Evolutionary conservation across 2,329 filamentous ascomycete genomes (phyloP).

Genomic region (Zymoseptoria ardabiliae): DNA sequence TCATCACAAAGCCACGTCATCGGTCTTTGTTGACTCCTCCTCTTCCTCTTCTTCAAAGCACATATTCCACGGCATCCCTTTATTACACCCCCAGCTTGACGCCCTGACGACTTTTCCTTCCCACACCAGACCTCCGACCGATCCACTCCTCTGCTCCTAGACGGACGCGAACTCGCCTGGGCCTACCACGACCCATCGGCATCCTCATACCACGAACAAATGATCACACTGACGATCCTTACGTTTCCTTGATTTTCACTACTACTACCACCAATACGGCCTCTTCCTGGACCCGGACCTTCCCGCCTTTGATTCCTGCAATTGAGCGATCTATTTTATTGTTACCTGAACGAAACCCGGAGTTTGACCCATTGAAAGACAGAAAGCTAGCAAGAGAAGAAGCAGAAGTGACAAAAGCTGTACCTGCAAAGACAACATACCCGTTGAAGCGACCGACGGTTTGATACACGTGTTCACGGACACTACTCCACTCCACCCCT

Average conservation of each 20-base stretch:
- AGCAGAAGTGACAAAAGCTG: conserved; percentile 1
- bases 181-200: conserved; percentile 6
- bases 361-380: conserved; percentile 5
- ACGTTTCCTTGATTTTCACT: conserved; percentile 25
- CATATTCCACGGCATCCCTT: conserved; percentile 17
- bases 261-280: conserved; percentile 4
- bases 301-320: conserved; percentile 2
- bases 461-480: conserved; percentile 11
- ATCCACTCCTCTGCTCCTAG: conserved; percentile 16
- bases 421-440: background rate
- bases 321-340: conserved; percentile 19
- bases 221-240: conserved; percentile 23
- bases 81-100: conserved; percentile 7
- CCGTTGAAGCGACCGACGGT: background rate
- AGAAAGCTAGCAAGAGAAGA: background rate
- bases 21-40: background rate
- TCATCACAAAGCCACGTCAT: conserved; percentile 1
- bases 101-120: conserved; percentile 10
- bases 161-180: conserved; percentile 13
- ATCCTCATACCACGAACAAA: conserved; percentile 17
- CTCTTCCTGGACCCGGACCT: background rate
- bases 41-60: conserved; percentile 13
- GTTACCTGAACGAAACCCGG: conserved; percentile 15
- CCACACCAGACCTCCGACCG: conserved; percentile 1
- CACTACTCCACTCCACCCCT: conserved; percentile 2